These are phyloP conservation scores for Cystobasidium slooffiae DNA, from an alignment of 1,284 basidiomycete genomes.

Conservation along the genomic window DNA sequence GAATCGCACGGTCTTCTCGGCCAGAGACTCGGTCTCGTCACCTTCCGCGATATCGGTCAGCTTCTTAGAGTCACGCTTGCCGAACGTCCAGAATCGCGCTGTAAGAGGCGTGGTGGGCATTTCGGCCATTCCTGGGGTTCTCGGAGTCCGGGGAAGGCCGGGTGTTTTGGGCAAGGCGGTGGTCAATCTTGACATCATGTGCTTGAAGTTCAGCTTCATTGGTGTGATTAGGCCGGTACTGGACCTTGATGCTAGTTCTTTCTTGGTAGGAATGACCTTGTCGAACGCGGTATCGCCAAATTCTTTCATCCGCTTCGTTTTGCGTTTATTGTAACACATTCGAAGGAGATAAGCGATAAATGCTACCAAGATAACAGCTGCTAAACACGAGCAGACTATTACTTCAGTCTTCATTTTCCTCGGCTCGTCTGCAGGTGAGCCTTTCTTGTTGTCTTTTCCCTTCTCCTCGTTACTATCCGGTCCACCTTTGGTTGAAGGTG, in stretches of 20 bases:
- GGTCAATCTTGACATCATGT: conserved; percentile 23
- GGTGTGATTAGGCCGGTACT: background rate
- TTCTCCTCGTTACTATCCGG: background rate
- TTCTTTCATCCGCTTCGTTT: conserved; percentile 24
- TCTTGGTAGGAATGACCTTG: conserved; percentile 28
- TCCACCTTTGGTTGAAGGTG: conserved; percentile 1
- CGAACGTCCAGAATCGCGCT: conserved; percentile 26
- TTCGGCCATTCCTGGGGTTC: conserved; percentile 21
- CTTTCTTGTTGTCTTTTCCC: background rate
- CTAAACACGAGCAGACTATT: conserved; percentile 26
- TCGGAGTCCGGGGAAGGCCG: conserved; percentile 15
- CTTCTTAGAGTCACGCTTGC: conserved; percentile 2
- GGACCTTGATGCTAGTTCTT: background rate
- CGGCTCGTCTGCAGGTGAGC: background rate
- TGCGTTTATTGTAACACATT: conserved; percentile 15
- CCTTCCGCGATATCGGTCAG: background rate
- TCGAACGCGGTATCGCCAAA: conserved; percentile 31
- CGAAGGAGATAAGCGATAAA: conserved; percentile 37
- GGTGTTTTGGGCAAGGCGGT: conserved; percentile 30
- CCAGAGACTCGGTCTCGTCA: conserved; percentile 15
- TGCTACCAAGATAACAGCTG: conserved; percentile 12
- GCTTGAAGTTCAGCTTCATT: conserved; percentile 23
- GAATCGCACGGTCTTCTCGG: background rate
- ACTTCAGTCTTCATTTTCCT: conserved; percentile 31
- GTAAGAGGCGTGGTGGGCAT: conserved; percentile 7